Evolutionary conservation across 371 early-diverging fungal genomes (phyloP), one percentile per base, ranked within the genome.

Genomic region (Rhizopus delemar): DNA sequence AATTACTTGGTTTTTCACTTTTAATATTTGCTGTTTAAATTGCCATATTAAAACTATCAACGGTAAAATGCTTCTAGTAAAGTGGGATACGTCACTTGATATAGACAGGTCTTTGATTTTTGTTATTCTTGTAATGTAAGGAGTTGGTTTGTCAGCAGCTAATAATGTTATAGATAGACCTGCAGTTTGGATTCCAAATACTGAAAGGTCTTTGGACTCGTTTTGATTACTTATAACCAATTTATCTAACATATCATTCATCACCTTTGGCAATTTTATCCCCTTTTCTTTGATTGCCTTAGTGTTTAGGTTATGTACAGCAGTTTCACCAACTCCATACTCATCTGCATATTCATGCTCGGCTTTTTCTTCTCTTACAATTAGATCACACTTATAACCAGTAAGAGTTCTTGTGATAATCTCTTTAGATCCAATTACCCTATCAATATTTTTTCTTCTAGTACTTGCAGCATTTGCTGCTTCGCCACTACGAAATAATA

Each of bases 161-260:
- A 59, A 46, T 32, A 51, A n/a, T 31, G 53, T 53, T 41, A 53
- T 41, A 31, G 53, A 53, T 53, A 53, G 41, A 41, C 53, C 53
- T 41, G 53, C 53, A 53, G 39, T 41, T 41, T 53, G 12, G 53
- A 53, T 29, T 53, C 53, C 53, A 43, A 51, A 59, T 50, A 59
- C 51, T 15, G 59, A 34, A 22, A 51, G 52, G 52, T 34, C 39
- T 34, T 32, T 41, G 33, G n/a, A 33, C 41, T 59, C 59, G 52
- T 59, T 52, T 35, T 59, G 29, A n/a, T 43, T 59, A 32, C 41
- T 41, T 43, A 9, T 52, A n/a, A 51, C 41, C 12, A 59, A 41
- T 32, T 59, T 41, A 45, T 54, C 55, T 8, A 60, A 32, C 55
- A 55, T 60, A 41, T 62, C 62, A n/a, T 62, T 62, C 46, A 62